Percentiles rank a stretch among this genome's conserved stretches.
Evolutionary conservation across 768 basidiomycete species (phyloP).

Genomic region (Kwoniella dejecticola): DNA sequence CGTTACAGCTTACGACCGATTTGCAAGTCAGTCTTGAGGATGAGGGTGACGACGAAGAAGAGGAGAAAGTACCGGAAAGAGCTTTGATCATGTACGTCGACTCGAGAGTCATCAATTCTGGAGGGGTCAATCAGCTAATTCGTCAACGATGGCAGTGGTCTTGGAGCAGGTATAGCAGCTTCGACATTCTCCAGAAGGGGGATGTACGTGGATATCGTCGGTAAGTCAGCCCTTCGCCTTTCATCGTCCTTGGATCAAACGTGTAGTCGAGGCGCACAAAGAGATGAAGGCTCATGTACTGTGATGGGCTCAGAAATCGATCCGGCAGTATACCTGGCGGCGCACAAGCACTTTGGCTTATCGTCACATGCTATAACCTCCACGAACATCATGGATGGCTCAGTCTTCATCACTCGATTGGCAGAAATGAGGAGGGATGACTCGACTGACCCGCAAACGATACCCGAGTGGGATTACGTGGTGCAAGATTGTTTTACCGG

Average conservation of each 20-base stretch:
- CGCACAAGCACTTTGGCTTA: conserved; percentile 77
- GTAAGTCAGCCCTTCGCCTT: no score
- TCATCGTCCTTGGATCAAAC: no score
- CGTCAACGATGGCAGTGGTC: conserved; percentile 65
- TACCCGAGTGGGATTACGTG: conserved; percentile 61
- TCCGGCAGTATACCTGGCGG: conserved; percentile 81
- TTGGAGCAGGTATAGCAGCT: conserved; percentile 82
- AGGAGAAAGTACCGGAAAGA: conserved; percentile 55
- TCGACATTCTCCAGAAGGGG: conserved; percentile 71
- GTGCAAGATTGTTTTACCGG: conserved; percentile 94
- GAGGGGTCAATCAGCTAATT: not conserved
- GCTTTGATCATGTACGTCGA: conserved; percentile 28
- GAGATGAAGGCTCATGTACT: not conserved
- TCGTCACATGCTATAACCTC: conserved; percentile 63
- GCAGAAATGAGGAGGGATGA: conserved; percentile 48
- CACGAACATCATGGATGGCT: conserved; percentile 72
- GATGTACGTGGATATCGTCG: conserved; percentile 73
- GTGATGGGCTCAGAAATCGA: conserved; percentile 69
- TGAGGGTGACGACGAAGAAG: conserved; percentile 65
- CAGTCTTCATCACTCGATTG: conserved; percentile 64
- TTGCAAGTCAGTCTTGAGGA: conserved; percentile 23
- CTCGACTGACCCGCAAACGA: not conserved
- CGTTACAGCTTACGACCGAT: conserved; percentile 54
- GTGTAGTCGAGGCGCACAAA: not conserved
- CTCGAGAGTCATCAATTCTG: not conserved